phyloP scores from a whole-genome alignment of 345 rosid genomes.

The Eucalyptus pumila region DNA sequence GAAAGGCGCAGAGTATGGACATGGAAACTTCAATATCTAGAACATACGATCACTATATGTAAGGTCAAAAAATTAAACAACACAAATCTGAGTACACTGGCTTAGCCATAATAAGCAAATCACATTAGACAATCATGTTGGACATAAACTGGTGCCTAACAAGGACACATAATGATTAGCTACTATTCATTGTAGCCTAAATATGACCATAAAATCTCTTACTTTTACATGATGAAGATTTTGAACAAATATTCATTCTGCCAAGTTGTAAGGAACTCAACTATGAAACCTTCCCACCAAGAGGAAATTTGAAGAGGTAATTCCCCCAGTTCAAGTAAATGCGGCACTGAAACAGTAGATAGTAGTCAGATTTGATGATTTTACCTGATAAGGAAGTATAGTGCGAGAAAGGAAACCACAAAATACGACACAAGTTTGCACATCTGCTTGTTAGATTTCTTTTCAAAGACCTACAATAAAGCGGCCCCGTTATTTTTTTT shows the following conservation, averaged over 20 bases:
- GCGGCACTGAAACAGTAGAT: background rate
- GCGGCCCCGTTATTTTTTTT: background rate
- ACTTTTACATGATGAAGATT: background rate
- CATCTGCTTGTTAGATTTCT: slow-evolving; percentile 57
- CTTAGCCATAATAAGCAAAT: background rate
- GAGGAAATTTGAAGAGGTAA: background rate
- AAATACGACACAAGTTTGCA: slow-evolving; percentile 55
- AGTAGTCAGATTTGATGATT: background rate
- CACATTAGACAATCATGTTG: background rate
- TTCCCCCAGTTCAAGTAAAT: background rate
- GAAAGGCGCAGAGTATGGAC: background rate
- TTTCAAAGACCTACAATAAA: slow-evolving; percentile 60
- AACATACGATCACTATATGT: background rate
- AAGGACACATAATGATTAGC: background rate
- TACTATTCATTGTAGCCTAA: background rate
- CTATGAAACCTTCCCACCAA: background rate
- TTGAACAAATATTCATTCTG: background rate
- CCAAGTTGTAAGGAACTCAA: background rate
- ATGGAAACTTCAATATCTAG: background rate
- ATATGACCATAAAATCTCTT: background rate
- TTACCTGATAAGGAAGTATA: slow-evolving; percentile 64
- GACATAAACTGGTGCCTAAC: background rate
- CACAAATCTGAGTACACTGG: background rate
- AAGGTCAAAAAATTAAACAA: background rate
- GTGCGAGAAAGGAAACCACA: slow-evolving; percentile 32